Base-by-base conservation (phyloP, 1,139 yeast species). In the Scheffersomyces titani region DNA sequence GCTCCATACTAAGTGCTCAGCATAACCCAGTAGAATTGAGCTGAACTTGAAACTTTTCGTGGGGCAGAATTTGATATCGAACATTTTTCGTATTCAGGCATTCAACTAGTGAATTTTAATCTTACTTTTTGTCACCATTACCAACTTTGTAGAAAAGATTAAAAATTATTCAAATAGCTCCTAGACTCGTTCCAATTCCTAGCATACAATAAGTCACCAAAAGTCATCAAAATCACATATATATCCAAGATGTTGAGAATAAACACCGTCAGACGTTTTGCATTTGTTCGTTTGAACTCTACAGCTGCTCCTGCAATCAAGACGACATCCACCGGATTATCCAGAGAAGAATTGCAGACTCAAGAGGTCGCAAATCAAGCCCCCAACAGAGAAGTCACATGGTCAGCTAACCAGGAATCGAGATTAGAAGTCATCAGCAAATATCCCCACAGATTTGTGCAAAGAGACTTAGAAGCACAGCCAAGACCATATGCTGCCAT, bases 401-500 rank as follows among this genome's bases (percentile, higher is more conserved):
- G 97, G 97, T 84, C 96, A 1, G 72, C 76, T 30, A 82, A 87
- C 5, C 97, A 91, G 74, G 83, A 77, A 57, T 76, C 87, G 50
- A 84, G 93, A 70, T 67, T 79, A 48, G 86, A 85, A 36, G 86
- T 88, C 19, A 75, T 86, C 65, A 73, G 81, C 52, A 73, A 67
- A 54, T 85, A 88, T 61, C 87, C 92, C 13, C 70, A 69, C 55
- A 81, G 94, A 67, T 90, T 90, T 67, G 84, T 87, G 55, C 96
- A 90, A 68, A 84, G 80, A 62, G 91, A 90, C 69, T 77, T 90
- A 61, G 78, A 74, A 4, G 68, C 72, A 57, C 96, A 91, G 74
- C 97, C 97, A 59, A 83, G 83, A 67, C 93, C 97, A 6, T 84
- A 86, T 62, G 91, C 97, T 51, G 97, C 96, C 59, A 91, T 91